Evolutionary conservation across 1,284 basidiomycete species (phyloP), one percentile per base, ranked within the genome.

Genomic region (Kwoniella shivajii): DNA sequence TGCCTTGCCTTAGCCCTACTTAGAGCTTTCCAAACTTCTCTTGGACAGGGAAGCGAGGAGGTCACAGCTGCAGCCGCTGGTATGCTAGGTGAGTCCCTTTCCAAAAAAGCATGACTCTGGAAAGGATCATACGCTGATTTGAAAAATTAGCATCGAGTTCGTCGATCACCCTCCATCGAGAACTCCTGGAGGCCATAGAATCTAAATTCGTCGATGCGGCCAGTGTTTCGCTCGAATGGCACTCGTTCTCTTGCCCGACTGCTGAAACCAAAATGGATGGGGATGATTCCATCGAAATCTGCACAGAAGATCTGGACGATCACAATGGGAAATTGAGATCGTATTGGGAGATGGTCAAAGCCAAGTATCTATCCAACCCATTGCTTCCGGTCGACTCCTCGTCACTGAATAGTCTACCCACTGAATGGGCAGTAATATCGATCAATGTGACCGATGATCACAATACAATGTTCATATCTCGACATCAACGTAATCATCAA

Each of bases 371-470:
- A 6, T 50, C 64, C 20, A 61, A 38, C 38, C 10, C 34, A 51
- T 71, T 18, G 67, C 71, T 36, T 71, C 80, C 41, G 76, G 80
- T 2, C 57, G 77, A 6, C 75, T 80, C 22, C 79, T 79, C 62
- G 73, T 78, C 39, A 18, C 75, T 39, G 13, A 66, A 74, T 49
- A 13, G 58, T n/a, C 79, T 98, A 1, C 93, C 95, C 0, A 61
- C 73, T 3, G 83, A 88, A 60, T 98, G 95, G 93, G 89, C 87
- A 4, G 84, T 94, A 10, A 81, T 97, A 52, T 90, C 88, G 59
- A 86, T 99, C 64, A 88, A 83, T 60, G 81, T 97, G 48, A 88
- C 89, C 0, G 84, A 88, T 6, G 92, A 96, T 68, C 85, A 85
- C 61, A 87, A 84, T 63, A 89, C 88, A 4, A 82, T 99, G 71